Evolutionary conservation across 345 rosid genomes (phyloP).

Genomic region (Bruguiera gymnorhiza): DNA sequence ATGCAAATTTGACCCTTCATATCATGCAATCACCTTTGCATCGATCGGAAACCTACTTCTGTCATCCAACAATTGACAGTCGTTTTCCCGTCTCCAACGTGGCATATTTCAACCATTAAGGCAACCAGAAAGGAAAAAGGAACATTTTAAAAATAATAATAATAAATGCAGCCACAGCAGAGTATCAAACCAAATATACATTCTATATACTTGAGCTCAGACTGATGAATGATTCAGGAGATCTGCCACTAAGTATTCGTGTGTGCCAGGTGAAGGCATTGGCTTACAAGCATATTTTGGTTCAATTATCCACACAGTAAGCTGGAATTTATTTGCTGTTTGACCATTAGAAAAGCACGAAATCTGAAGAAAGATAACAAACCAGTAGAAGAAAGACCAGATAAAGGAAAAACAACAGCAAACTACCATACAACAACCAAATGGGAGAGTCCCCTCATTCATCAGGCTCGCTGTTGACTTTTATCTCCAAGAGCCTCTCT

Average conservation of each 20-base stretch:
- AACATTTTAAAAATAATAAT: too few species aligned
- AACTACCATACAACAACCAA: constrained; percentile 33
- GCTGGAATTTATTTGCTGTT: constrained; percentile 13
- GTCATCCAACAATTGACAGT: too few species aligned
- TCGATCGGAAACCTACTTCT: too few species aligned
- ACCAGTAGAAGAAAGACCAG: neutral
- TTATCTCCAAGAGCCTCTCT: constrained; percentile 90
- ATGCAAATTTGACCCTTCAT: too few species aligned
- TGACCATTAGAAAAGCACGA: constrained; percentile 22
- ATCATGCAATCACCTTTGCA: too few species aligned
- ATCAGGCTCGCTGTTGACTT: constrained; percentile 47
- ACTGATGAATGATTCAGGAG: constrained; percentile 1
- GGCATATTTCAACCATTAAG: too few species aligned
- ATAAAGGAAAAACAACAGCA: neutral
- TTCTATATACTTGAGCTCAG: neutral
- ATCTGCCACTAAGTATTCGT: constrained; percentile 16
- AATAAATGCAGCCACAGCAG: too few species aligned
- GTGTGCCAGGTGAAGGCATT: constrained; percentile 14
- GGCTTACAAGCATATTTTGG: constrained; percentile 19
- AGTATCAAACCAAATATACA: neutral
- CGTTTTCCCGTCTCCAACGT: too few species aligned
- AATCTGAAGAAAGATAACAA: neutral
- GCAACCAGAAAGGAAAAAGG: too few species aligned
- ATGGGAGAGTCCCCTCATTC: constrained; percentile 29
- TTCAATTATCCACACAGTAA: constrained; percentile 13